phyloP scores from a whole-genome alignment of 306 rosid species.

The Biancaea sappan region DNA sequence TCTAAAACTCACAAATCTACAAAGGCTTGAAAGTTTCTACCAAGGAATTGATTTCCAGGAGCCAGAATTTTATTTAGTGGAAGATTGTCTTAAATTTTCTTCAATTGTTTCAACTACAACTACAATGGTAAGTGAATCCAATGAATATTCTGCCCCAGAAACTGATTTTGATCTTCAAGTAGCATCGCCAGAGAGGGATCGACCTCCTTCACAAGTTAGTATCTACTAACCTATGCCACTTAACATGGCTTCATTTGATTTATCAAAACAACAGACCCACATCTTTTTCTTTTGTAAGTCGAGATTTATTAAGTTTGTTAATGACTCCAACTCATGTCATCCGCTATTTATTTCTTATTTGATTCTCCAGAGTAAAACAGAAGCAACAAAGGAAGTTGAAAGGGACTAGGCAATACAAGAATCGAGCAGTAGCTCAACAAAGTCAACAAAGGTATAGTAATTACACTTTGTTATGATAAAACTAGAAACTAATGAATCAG shows the following conservation, averaged over 20 bases:
- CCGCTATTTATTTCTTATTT: not conserved
- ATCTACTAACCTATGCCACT: no score
- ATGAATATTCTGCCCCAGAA: no score
- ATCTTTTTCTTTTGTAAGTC: not conserved
- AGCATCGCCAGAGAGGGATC: no score
- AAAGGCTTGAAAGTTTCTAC: not conserved
- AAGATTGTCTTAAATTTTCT: slow-evolving; percentile 1
- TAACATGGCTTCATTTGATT: no score
- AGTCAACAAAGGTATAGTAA: no score
- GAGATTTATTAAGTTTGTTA: not conserved
- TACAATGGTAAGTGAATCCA: no score
- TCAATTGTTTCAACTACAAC: no score
- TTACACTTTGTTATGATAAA: no score
- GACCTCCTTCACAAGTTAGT: no score
- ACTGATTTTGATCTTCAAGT: no score
- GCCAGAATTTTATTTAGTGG: not conserved
- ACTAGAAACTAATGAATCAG: no score
- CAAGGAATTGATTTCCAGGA: slow-evolving; percentile 4
- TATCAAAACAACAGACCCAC: no score
- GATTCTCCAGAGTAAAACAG: not conserved
- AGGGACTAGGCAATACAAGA: not conserved
- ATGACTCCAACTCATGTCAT: not conserved
- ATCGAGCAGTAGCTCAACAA: not conserved
- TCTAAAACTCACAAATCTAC: not conserved
- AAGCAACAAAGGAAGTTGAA: not conserved